These are phyloP conservation scores for Sporothrix sp. DNA, from an alignment of 2,329 filamentous ascomycete genomes.

Conservation along the genomic window DNA sequence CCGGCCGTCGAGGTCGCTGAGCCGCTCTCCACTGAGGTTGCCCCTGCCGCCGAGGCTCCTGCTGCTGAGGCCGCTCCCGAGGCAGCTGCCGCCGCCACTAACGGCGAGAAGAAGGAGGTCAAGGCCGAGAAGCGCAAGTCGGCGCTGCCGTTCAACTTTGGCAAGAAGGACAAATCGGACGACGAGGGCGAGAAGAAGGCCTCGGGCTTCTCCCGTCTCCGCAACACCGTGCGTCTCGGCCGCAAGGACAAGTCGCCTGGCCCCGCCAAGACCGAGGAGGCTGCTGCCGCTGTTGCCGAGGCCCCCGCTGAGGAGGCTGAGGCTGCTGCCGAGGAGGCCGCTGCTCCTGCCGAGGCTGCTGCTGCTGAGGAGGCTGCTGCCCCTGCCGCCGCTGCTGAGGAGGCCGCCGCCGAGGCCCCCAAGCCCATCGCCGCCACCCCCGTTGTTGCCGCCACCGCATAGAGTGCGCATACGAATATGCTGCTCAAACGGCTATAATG, in stretches of 20 bases:
- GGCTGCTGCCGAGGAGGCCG: constrained; percentile 25
- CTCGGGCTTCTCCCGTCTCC: constrained; percentile 51
- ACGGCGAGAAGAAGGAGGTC: constrained; percentile 51
- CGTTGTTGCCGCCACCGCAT: constrained; percentile 43
- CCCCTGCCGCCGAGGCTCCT: constrained; percentile 33
- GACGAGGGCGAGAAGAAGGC: constrained; percentile 54
- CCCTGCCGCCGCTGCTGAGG: constrained; percentile 23
- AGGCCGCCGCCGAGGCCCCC: constrained; percentile 27
- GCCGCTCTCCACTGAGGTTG: constrained; percentile 46
- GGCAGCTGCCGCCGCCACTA: constrained; percentile 32
- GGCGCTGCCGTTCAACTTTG: constrained; percentile 62
- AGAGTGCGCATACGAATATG: constrained; percentile 23
- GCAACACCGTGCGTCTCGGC: constrained; percentile 44
- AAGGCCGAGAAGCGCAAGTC: constrained; percentile 77
- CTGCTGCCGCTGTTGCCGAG: constrained; percentile 28
- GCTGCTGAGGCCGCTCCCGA: constrained; percentile 26
- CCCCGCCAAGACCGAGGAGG: constrained; percentile 31
- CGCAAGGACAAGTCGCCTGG: constrained; percentile 36
- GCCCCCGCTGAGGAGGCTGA: constrained; percentile 23
- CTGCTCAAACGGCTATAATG: constrained; percentile 16
- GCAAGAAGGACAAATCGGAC: constrained; percentile 68
- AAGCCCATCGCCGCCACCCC: constrained; percentile 31
- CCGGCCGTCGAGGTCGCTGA: constrained; percentile 48
- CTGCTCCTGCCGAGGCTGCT: constrained; percentile 24
- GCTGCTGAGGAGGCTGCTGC: constrained; percentile 23